Evolutionary conservation across 495 filamentous ascomycete genomes (phyloP).

Genomic region (Penicillium coprophilum): DNA sequence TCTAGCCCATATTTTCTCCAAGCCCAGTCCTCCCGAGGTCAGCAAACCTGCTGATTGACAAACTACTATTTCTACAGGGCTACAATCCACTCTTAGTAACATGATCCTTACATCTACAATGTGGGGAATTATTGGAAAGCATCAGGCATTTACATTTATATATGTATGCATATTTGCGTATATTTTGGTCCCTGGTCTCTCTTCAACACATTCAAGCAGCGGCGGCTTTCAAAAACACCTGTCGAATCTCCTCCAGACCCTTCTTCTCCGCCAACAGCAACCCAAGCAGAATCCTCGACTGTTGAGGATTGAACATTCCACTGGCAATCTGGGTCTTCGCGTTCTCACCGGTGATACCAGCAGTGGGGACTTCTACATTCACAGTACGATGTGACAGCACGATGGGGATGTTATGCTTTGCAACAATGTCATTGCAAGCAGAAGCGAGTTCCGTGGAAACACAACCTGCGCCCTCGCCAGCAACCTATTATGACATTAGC

Average conservation of each 20-base stretch:
- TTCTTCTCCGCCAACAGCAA: conserved; percentile 30
- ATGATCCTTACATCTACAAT: too few relatives aligned
- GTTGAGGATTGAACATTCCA: conserved; percentile 33
- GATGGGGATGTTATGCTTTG: conserved; percentile 23
- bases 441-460: conserved; percentile 22
- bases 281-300: conserved; percentile 31
- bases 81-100: too few relatives aligned
- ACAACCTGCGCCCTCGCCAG: conserved; percentile 32
- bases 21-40: not conserved
- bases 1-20: not conserved
- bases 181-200: not conserved
- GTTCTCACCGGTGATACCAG: conserved; percentile 26
- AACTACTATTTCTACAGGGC: not conserved
- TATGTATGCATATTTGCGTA: not conserved
- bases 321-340: conserved; percentile 28
- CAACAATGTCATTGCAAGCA: conserved; percentile 22
- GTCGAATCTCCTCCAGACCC: conserved; percentile 24
- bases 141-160: not conserved
- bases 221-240: conserved; percentile 22
- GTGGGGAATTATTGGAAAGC: not conserved
- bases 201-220: conserved; percentile 10
- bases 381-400: conserved; percentile 30
- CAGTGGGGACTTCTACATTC: conserved; percentile 36
- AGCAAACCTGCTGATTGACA: not conserved
- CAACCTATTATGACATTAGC: conserved; percentile 17